Percentiles rank a stretch among this genome's conserved stretches.
These are phyloP conservation scores for Trifolium repens DNA, from an alignment of 306 rosid genomes.

Conservation along the genomic window DNA sequence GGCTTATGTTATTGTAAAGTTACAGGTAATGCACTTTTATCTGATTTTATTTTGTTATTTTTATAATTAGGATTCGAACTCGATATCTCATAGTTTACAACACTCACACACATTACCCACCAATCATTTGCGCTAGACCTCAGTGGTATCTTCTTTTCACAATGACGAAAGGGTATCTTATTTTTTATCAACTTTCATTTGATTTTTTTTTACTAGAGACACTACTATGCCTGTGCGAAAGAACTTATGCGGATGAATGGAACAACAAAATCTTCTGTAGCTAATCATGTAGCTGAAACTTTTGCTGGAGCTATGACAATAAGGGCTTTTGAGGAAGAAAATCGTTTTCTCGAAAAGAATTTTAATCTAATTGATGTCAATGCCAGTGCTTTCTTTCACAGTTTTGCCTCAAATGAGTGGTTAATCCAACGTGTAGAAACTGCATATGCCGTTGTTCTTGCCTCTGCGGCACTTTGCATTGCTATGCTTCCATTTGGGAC, in stretches of 20 bases:
- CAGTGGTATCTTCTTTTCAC: too few species aligned
- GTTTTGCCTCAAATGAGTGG: slow-evolving; percentile 71
- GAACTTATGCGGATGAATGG: slow-evolving; percentile 56
- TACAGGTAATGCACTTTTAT: slow-evolving; percentile 53
- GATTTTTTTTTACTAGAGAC: slow-evolving; percentile 42
- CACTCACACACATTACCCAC: too few species aligned
- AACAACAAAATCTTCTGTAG: slow-evolving; percentile 50
- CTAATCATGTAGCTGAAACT: slow-evolving; percentile 71
- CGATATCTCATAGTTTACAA: too few species aligned
- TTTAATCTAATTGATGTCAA: slow-evolving; percentile 62
- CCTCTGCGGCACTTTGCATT: slow-evolving; percentile 65
- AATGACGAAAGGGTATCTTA: too few species aligned
- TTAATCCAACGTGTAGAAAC: slow-evolving; percentile 63
- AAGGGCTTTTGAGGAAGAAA: slow-evolving; percentile 70
- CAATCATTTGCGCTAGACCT: too few species aligned
- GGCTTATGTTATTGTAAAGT: slow-evolving; percentile 38
- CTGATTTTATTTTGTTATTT: background rate
- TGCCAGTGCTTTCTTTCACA: slow-evolving; percentile 68
- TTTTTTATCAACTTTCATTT: too few species aligned
- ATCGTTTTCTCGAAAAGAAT: slow-evolving; percentile 55
- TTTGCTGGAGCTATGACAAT: slow-evolving; percentile 68
- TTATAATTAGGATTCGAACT: background rate
- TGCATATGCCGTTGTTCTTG: slow-evolving; percentile 56
- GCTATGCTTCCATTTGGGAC: slow-evolving; percentile 69
- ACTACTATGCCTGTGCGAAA: slow-evolving; percentile 64